Evolutionary conservation across 192 early-diverging fungal species (phyloP).

Genomic region (Glomus cerebriforme): DNA sequence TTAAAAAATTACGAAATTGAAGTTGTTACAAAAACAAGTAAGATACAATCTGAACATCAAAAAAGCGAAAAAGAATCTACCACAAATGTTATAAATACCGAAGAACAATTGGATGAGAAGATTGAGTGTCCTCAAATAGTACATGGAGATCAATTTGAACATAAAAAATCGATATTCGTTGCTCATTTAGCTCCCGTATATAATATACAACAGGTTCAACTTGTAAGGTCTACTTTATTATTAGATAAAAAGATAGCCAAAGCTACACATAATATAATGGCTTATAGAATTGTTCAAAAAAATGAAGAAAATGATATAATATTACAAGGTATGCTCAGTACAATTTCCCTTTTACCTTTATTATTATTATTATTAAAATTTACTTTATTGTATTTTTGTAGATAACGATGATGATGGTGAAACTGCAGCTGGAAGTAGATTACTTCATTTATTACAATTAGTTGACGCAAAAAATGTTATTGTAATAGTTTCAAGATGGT

Average conservation of each 20-base stretch:
- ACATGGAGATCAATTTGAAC: conserved; percentile 57
- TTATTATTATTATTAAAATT: neutral
- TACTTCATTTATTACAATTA: conserved; percentile 82
- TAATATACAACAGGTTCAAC: conserved; percentile 55
- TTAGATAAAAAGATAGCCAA: conserved; percentile 75
- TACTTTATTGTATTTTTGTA: neutral
- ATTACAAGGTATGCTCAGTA: conserved; percentile 48
- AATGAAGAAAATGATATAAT: conserved; percentile 54
- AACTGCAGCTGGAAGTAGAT: conserved; percentile 83
- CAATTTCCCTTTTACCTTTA: neutral
- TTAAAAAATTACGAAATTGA: conserved; percentile 15
- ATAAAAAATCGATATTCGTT: conserved; percentile 85
- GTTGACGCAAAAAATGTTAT: conserved; percentile 70
- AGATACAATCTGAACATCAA: neutral
- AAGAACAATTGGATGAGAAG: neutral
- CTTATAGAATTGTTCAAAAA: conserved; percentile 75
- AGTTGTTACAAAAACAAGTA: neutral
- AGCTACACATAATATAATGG: conserved; percentile 91
- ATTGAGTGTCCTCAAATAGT: conserved; percentile 16
- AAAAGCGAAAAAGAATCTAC: neutral
- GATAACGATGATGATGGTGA: conserved; percentile 96
- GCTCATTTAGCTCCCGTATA: conserved; percentile 71
- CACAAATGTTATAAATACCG: neutral
- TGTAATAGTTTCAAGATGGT: conserved; percentile 84
- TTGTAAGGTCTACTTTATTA: conserved; percentile 54